Evolutionary conservation across 495 filamentous ascomycete species (phyloP), one percentile per base, ranked within the genome.

Genomic region (Podospora bellae-mahoneyi): DNA sequence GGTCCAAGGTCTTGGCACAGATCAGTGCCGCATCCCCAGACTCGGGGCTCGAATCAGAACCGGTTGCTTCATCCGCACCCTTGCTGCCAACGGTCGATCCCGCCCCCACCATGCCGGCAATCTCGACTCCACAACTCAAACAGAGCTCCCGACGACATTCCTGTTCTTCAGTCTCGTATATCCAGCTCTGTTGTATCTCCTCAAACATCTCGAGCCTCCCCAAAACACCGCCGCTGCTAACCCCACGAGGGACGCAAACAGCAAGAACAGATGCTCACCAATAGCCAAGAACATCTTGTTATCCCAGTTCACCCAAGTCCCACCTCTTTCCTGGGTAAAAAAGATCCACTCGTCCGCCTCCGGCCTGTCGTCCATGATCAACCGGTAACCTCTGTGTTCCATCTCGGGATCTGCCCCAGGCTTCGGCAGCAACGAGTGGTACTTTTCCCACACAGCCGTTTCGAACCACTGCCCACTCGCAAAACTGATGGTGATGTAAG

Each of bases 401-500:
- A 55, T 23, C 2, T 64, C n/a, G 2, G 66, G 57, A 39, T 70
- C 70, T 0, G 60, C 64, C 28, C 44, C 60, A 20, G 61, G 62
- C 18, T 26, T 54, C 1, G 74, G 73, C 7, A 75, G 66, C 60
- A 74, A 44, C 0, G 44, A 7, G 70, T 78, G 74, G 69, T 92
- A 93, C 73, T 92, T 83, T 75, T 91, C 89, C 93, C 92, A 96
- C 64, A 96, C 86, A 34, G 94, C 88, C 55, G 88, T 92, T 66
- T 93, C 80, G 79, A 94, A 96, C 67, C 95, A 82, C 23, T 93
- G 93, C 13, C 93, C 93, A 10, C 92, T 95, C 19, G 87, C 86
- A 71, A 90, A 94, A 90, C 94, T 96, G 69, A 97, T 90, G 20
- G 91, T 94, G 68, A 95, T 89, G 77, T 95, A 97, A 0, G 93